These are phyloP conservation scores for Penicillium ochrochloron DNA, from an alignment of 495 filamentous ascomycete genomes.

Conservation along the genomic window DNA sequence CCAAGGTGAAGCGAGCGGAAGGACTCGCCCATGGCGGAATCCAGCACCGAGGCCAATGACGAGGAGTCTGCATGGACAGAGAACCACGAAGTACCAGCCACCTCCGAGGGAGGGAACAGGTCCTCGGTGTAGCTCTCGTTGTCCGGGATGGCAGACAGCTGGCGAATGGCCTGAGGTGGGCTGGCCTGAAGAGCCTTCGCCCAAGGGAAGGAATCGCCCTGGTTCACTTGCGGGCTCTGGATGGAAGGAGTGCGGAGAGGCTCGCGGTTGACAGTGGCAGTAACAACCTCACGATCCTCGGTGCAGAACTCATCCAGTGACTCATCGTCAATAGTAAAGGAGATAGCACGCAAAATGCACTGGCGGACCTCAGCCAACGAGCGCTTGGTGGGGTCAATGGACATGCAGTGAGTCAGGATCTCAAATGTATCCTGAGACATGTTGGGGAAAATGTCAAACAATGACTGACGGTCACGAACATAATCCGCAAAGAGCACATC, in stretches of 20 bases:
- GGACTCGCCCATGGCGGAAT: slow-evolving; percentile 72
- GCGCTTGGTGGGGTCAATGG: slow-evolving; percentile 86
- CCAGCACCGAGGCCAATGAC: slow-evolving; percentile 77
- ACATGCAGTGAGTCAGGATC: slow-evolving; percentile 84
- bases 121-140: slow-evolving; percentile 82
- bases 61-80: slow-evolving; percentile 71
- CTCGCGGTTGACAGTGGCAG: slow-evolving; percentile 88
- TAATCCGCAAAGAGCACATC: slow-evolving; percentile 93
- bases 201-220: slow-evolving; percentile 90
- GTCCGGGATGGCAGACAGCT: slow-evolving; percentile 86
- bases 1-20: slow-evolving; percentile 65
- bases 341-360: slow-evolving; percentile 75
- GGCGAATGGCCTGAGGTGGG: slow-evolving; percentile 72
- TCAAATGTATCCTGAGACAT: slow-evolving; percentile 98
- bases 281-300: slow-evolving; percentile 69
- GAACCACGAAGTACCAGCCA: slow-evolving; percentile 70
- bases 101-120: slow-evolving; percentile 81
- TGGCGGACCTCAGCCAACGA: slow-evolving; percentile 78
- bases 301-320: slow-evolving; percentile 92
- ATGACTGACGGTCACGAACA: slow-evolving; percentile 85
- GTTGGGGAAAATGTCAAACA: slow-evolving; percentile 97
- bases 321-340: slow-evolving; percentile 95
- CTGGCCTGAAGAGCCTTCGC: slow-evolving; percentile 85
- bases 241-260: slow-evolving; percentile 95
- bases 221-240: slow-evolving; percentile 80